Percentiles rank a stretch among this genome's conserved stretches.
These are phyloP conservation scores for Cyberlindnera sargentensis DNA, from an alignment of 805 yeast species.

Conservation along the genomic window DNA sequence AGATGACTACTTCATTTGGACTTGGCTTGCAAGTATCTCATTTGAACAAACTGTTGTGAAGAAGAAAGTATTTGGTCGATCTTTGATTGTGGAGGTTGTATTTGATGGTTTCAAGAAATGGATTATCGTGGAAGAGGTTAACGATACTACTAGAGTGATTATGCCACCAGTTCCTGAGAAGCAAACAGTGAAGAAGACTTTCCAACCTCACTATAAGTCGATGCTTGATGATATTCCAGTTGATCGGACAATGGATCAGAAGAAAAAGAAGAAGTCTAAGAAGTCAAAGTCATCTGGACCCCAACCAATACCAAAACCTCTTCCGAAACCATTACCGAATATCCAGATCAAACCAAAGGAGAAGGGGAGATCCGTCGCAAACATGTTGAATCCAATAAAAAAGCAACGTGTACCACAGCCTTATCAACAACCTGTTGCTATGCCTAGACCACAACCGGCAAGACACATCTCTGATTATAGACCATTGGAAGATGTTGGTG, in stretches of 20 bases:
- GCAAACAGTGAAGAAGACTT: constrained; percentile 12
- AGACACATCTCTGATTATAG: constrained; percentile 4
- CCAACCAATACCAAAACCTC: background rate
- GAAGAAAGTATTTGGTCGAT: constrained; percentile 70
- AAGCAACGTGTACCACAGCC: constrained; percentile 7
- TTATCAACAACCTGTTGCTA: constrained; percentile 1
- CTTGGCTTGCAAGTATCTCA: constrained; percentile 77
- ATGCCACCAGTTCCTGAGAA: constrained; percentile 16
- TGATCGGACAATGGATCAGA: constrained; percentile 1
- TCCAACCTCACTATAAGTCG: constrained; percentile 20
- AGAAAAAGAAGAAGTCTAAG: constrained; percentile 2
- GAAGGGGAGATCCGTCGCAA: background rate
- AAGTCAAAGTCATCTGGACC: constrained; percentile 3
- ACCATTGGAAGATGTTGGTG: constrained; percentile 18
- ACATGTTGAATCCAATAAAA: constrained; percentile 4
- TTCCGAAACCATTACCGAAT: constrained; percentile 3
- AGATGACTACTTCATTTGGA: constrained; percentile 87
- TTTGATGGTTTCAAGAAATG: constrained; percentile 71
- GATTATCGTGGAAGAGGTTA: constrained; percentile 68
- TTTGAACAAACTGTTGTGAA: constrained; percentile 62
- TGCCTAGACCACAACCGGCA: background rate
- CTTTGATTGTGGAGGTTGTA: constrained; percentile 76
- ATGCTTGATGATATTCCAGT: constrained; percentile 17
- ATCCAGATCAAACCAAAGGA: constrained; percentile 3
- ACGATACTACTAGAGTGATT: constrained; percentile 27